A percentile compares a stretch with the other conserved stretches of the same genome.
These are phyloP conservation scores for Coemansia sp. DNA, from an alignment of 192 early-diverging fungal genomes.

Conservation along the genomic window DNA sequence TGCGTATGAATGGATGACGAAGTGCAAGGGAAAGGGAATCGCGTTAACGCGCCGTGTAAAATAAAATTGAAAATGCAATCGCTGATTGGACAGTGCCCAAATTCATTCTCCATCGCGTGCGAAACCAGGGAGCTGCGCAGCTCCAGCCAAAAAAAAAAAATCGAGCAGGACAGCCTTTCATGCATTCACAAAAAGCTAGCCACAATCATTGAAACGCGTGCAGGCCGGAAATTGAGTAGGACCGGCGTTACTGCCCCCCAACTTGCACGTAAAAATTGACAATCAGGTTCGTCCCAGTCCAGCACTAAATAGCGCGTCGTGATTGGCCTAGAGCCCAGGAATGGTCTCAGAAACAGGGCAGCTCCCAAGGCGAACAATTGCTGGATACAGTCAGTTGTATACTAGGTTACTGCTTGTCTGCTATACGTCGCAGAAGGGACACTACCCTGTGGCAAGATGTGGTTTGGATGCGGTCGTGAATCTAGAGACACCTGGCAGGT, in stretches of 20 bases:
- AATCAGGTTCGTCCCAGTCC: neutral
- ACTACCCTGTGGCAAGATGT: neutral
- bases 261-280: neutral
- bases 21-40: neutral
- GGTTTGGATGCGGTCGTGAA: neutral
- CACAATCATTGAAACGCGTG: neutral
- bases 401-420: neutral
- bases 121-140: neutral
- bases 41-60: neutral
- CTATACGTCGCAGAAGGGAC: neutral
- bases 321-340: neutral
- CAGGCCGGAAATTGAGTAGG: neutral
- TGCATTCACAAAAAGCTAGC: neutral
- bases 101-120: conserved; percentile 10
- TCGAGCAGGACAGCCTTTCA: conserved; percentile 16
- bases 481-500: neutral
- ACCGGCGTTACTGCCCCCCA: neutral
- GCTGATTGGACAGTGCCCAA: conserved; percentile 8
- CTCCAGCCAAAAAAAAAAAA: conserved; percentile 14
- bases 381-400: neutral
- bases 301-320: conserved; percentile 2
- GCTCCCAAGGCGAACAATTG: neutral
- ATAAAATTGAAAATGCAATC: conserved; percentile 9
- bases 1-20: neutral
- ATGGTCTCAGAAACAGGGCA: neutral